Percentiles rank a stretch among this genome's conserved stretches.
Evolutionary conservation across 202 grass and related monocot genomes (phyloP).

Genomic region (Carex arenaria): DNA sequence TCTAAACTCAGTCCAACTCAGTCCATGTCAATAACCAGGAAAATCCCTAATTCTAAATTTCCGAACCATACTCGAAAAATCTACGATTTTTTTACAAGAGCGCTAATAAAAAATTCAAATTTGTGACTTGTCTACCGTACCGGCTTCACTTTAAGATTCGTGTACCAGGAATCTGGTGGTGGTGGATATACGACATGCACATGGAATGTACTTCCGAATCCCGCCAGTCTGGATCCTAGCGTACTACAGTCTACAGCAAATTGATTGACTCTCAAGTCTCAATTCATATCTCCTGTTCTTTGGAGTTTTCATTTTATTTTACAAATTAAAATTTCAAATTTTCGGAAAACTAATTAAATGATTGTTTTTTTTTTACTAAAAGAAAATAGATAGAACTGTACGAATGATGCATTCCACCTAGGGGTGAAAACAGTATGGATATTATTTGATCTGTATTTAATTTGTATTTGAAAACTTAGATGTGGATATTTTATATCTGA

Average conservation of each 20-base stretch:
- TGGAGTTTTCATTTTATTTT: too few relatives aligned
- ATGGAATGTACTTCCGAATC: not conserved
- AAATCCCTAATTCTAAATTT: too few relatives aligned
- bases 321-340: too few relatives aligned
- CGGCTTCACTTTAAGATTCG: not conserved
- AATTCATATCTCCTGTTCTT: too few relatives aligned
- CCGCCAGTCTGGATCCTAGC: constrained; percentile 10
- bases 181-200: not conserved
- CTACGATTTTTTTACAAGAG: not conserved
- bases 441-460: too few relatives aligned
- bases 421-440: too few relatives aligned
- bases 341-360: too few relatives aligned
- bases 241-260: not conserved
- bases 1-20: not conserved
- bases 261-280: not conserved
- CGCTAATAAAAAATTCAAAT: not conserved
- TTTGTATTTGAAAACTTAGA: too few relatives aligned
- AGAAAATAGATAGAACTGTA: too few relatives aligned
- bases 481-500: too few relatives aligned
- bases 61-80: not conserved
- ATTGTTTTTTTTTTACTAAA: too few relatives aligned
- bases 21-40: not conserved
- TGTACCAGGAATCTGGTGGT: not conserved
- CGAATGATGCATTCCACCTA: too few relatives aligned
- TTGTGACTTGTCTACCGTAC: not conserved